Percentiles rank a stretch among this genome's conserved stretches.
Conservation (phyloP, 768 basidiomycete genomes). For the Aureoboletus auriporus region DNA sequence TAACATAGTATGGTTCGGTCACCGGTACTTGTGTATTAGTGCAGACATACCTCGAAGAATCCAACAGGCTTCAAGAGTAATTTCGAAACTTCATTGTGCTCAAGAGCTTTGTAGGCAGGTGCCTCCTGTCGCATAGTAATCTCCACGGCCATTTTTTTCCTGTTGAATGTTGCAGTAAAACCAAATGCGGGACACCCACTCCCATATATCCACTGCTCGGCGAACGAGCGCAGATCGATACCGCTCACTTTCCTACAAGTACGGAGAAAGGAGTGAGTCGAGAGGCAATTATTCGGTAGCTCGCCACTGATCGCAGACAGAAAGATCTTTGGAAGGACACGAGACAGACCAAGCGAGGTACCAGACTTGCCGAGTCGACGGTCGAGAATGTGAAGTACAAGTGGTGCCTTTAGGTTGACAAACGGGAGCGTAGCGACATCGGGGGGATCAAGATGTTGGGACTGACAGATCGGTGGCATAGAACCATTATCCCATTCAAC, state of each 20-base stretch:
- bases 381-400: slow-evolving; percentile 96
- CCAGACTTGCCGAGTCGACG: slow-evolving; percentile 91
- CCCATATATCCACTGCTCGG: slow-evolving; percentile 99
- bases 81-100: slow-evolving; percentile 65
- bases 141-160: slow-evolving; percentile 98
- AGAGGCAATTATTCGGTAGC: slow-evolving; percentile 76
- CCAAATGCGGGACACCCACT: slow-evolving; percentile 92
- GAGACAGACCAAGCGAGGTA: slow-evolving; percentile 89
- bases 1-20: slow-evolving; percentile 5
- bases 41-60: slow-evolving; percentile 73
- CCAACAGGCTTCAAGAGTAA: slow-evolving; percentile 76
- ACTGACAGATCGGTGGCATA: slow-evolving; percentile 93
- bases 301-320: slow-evolving; percentile 92
- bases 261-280: slow-evolving; percentile 86
- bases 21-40: not conserved
- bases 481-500: slow-evolving; percentile 81
- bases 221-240: slow-evolving; percentile 84
- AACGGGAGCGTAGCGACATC: slow-evolving; percentile 78
- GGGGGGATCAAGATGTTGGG: slow-evolving; percentile 79
- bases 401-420: slow-evolving; percentile 90
- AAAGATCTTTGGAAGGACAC: slow-evolving; percentile 93
- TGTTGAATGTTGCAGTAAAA: slow-evolving; percentile 88
- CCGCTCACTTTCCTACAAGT: slow-evolving; percentile 93
- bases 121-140: slow-evolving; percentile 89
- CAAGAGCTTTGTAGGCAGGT: slow-evolving; percentile 64